Conservation (phyloP, 768 basidiomycete species). For the Panus rudis region DNA sequence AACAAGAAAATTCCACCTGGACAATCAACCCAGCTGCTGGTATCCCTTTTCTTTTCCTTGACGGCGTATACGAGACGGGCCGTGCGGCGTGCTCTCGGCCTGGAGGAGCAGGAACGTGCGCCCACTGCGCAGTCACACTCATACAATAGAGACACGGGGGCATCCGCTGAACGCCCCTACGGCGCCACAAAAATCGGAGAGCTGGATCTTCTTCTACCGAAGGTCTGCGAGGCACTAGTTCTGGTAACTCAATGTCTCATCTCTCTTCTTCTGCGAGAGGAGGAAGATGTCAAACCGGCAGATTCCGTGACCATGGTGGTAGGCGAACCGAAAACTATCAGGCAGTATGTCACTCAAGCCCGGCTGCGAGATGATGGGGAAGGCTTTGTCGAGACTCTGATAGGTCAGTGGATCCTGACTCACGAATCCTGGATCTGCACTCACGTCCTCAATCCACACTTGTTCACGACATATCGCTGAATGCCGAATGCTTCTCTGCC, state of each 20-base stretch:
- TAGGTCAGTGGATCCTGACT: slow-evolving; percentile 53
- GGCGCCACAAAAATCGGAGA: slow-evolving; percentile 16
- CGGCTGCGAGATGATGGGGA: no score
- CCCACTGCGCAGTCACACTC: slow-evolving; percentile 3
- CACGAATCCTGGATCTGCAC: no score
- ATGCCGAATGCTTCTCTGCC: slow-evolving; percentile 4
- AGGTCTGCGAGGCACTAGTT: slow-evolving; percentile 75
- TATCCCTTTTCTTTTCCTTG: slow-evolving; percentile 54
- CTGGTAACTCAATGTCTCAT: slow-evolving; percentile 72
- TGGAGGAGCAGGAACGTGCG: slow-evolving; percentile 4
- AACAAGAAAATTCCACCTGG: background rate
- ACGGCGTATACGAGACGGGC: slow-evolving; percentile 50
- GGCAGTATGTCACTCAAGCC: no score
- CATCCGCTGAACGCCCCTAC: background rate
- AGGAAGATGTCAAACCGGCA: slow-evolving; percentile 29
- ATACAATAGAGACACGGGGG: no score
- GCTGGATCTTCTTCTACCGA: slow-evolving; percentile 67
- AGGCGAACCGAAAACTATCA: background rate
- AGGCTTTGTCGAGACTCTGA: slow-evolving; percentile 46
- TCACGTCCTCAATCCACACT: no score
- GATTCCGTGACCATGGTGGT: no score
- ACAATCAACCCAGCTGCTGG: slow-evolving; percentile 23
- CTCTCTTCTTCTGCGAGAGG: slow-evolving; percentile 51
- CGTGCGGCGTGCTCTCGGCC: slow-evolving; percentile 40
- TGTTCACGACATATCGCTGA: background rate